Conservation (phyloP, 345 rosid genomes). For the Bruguiera sexangula region DNA sequence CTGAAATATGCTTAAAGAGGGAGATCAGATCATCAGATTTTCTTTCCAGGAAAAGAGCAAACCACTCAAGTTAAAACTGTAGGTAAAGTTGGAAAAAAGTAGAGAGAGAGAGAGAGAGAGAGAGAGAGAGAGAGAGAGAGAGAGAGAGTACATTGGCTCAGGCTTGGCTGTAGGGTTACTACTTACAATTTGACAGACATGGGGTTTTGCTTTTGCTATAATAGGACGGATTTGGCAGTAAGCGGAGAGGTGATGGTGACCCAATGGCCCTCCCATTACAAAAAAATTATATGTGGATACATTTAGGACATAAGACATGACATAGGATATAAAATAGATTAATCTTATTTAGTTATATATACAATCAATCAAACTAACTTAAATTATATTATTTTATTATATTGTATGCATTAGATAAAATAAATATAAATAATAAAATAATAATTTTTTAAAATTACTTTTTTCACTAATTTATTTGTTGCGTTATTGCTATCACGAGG, state of each 20-base stretch:
- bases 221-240: conserved; percentile 39
- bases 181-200: no score
- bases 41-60: conserved; percentile 37
- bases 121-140: conserved; percentile 6
- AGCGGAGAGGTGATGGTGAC: conserved; percentile 29
- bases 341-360: no score
- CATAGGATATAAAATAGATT: no score
- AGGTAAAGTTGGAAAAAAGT: conserved; percentile 27
- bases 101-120: conserved; percentile 12
- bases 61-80: conserved; percentile 52
- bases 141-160: conserved; percentile 19
- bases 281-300: no score
- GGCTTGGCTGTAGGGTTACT: neutral
- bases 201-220: conserved; percentile 12
- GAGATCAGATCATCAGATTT: conserved; percentile 45
- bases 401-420: no score
- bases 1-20: conserved; percentile 25
- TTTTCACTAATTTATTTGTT: no score
- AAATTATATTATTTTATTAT: no score
- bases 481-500: neutral
- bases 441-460: no score
- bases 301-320: no score
- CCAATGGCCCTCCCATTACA: neutral
- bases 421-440: no score
- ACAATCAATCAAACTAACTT: no score